These are phyloP conservation scores for Aspergillus aculeatus DNA, from an alignment of 2,329 filamentous ascomycete genomes.

Conservation along the genomic window DNA sequence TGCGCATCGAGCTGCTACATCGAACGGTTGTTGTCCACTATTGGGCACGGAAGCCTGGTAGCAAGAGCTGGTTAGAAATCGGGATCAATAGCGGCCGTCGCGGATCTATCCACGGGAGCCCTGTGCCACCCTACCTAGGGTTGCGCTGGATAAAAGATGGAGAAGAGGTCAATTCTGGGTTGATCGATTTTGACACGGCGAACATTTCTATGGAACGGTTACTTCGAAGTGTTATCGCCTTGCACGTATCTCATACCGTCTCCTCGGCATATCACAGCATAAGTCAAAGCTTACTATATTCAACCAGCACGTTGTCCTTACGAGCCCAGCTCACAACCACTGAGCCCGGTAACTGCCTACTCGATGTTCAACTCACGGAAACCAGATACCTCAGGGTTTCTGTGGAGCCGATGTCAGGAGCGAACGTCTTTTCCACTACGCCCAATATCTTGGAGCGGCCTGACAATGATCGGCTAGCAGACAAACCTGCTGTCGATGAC, in stretches of 20 bases:
- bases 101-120: conserved; percentile 8
- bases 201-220: conserved; percentile 72
- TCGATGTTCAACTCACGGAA: conserved; percentile 70
- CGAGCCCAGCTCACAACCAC: conserved; percentile 57
- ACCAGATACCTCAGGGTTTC: conserved; percentile 60
- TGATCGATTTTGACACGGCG: conserved; percentile 65
- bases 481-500: conserved; percentile 44
- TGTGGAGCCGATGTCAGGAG: conserved; percentile 77
- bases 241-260: conserved; percentile 72
- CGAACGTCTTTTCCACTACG: conserved; percentile 67
- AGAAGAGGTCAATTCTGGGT: conserved; percentile 67
- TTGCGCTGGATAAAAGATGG: conserved; percentile 81
- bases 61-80: conserved; percentile 89
- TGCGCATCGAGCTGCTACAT: conserved; percentile 76
- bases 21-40: conserved; percentile 86
- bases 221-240: conserved; percentile 70
- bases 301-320: conserved; percentile 59
- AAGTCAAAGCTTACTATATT: conserved; percentile 59
- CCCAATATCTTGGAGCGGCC: conserved; percentile 55
- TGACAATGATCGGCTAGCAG: conserved; percentile 65
- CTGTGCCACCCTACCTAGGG: conserved; percentile 35
- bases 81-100: conserved; percentile 56
- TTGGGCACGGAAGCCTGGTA: conserved; percentile 69
- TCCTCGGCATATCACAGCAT: conserved; percentile 64
- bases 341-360: conserved; percentile 65